Conservation (phyloP, 2,329 filamentous ascomycete genomes). For the Sarocladiaceae sp. region DNA sequence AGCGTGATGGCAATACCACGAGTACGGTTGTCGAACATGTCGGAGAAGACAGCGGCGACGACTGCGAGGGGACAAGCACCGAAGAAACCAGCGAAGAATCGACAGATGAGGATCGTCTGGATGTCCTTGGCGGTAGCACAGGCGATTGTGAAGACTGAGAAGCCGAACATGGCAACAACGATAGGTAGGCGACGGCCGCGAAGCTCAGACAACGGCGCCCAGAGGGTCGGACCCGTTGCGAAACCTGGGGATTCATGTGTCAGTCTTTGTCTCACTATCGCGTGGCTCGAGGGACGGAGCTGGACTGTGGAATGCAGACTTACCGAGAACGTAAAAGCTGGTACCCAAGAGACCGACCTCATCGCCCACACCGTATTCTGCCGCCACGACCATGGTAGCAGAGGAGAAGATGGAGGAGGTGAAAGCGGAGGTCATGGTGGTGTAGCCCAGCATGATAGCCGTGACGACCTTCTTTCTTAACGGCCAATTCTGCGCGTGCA, state of each 20-base stretch:
- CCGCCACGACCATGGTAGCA: slow-evolving; percentile 51
- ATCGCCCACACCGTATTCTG: slow-evolving; percentile 51
- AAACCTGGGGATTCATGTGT: slow-evolving; percentile 36
- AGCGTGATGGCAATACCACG: slow-evolving; percentile 43
- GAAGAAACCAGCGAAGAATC: slow-evolving; percentile 69
- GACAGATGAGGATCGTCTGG: slow-evolving; percentile 61
- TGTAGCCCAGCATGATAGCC: slow-evolving; percentile 63
- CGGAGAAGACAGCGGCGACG: slow-evolving; percentile 64
- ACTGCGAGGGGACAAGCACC: slow-evolving; percentile 63
- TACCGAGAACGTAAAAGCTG: slow-evolving; percentile 59
- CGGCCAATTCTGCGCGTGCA: slow-evolving; percentile 86
- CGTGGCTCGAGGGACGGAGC: not conserved
- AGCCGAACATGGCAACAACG: slow-evolving; percentile 58
- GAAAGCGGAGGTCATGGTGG: slow-evolving; percentile 65
- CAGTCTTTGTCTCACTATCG: not conserved
- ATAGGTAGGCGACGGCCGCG: slow-evolving; percentile 60
- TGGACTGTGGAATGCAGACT: not conserved
- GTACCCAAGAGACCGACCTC: slow-evolving; percentile 61
- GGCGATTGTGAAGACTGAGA: slow-evolving; percentile 61
- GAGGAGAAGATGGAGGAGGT: slow-evolving; percentile 70
- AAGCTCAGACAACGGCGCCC: slow-evolving; percentile 68
- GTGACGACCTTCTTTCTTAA: slow-evolving; percentile 68
- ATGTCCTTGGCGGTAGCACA: slow-evolving; percentile 61
- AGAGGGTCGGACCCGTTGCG: slow-evolving; percentile 64
- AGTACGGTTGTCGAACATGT: slow-evolving; percentile 62